Evolutionary conservation across 495 filamentous ascomycete species (phyloP), one percentile per base, ranked within the genome.

Genomic region (Hapsidospora chrysogenum): DNA sequence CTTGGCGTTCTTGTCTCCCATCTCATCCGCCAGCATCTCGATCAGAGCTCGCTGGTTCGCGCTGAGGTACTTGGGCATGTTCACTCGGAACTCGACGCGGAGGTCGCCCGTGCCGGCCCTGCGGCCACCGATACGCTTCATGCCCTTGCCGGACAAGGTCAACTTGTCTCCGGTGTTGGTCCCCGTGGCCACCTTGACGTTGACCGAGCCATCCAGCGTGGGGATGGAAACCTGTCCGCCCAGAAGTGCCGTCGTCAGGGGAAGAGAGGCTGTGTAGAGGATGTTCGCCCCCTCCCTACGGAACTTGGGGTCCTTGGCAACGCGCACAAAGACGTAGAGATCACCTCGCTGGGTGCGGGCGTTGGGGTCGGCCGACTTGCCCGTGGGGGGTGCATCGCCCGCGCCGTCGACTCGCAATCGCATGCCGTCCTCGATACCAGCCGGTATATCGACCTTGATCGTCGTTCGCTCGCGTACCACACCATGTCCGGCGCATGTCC

Each of bases 371-470:
- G 68, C 57, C 6, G 70, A 52, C 6, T 68, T 63, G 37, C 82
- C 80, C 15, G 76, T 81, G 17, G 76, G 64, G 9, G 89, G 80
- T 10, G 82, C 75, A 52, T 97, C 85, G 36, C 89, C 89, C 50
- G 92, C 85, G 4, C 76, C 78, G 29, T 63, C 61, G 13, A 97
- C 64, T 31, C 81, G 67, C 46, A 97, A 53, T 29, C 79, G 70
- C 86, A 95, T 94, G 26, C 89, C 85, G 58, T 96, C 87, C 45
- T 94, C 89, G 22, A 97, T 78, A 42, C 89, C 89, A 10, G 77
- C 81, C 11, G 89, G 89, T 33, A 97, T 93, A 43, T 96, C 85
- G 14, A 96, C 66, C 29, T 63, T 74, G 34, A 96, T 64, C 5
- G 78, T 80, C 59, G 82, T 81, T 17, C 73, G 63, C 42, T 87